These are phyloP conservation scores for Colletotrichum viniferum DNA, from an alignment of 2,329 filamentous ascomycete genomes.

Conservation along the genomic window DNA sequence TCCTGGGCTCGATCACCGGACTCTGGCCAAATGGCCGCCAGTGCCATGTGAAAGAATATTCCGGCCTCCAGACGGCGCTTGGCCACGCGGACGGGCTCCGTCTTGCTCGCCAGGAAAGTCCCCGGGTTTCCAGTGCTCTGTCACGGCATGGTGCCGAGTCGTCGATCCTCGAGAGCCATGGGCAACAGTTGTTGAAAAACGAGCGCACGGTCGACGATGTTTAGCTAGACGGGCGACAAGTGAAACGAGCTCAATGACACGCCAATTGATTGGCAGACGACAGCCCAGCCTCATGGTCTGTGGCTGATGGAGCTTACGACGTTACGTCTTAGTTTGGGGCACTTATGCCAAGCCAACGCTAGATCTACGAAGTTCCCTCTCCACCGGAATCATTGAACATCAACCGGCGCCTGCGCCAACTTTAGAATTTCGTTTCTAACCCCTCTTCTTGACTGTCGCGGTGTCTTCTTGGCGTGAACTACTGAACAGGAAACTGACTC, in stretches of 20 bases:
- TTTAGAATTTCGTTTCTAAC: not conserved
- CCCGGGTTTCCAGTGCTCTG: not conserved
- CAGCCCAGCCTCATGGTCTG: not conserved
- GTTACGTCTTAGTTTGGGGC: not conserved
- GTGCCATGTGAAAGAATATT: not conserved
- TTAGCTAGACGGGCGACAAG: not conserved
- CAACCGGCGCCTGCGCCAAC: not conserved
- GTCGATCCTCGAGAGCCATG: constrained; percentile 12
- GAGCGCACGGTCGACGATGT: not conserved
- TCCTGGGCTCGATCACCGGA: not conserved
- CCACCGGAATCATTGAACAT: not conserved
- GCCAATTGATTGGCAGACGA: not conserved
- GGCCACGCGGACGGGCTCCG: not conserved
- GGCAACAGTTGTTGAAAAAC: not conserved
- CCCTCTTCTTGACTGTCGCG: constrained; percentile 13
- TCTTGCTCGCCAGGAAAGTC: not conserved
- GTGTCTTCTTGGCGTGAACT: not conserved
- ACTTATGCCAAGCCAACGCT: not conserved
- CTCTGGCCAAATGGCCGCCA: not conserved
- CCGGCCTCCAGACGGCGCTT: not conserved
- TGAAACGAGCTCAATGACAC: constrained; percentile 3
- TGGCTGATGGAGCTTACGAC: not conserved
- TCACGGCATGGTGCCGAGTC: constrained; percentile 1
- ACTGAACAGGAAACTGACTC: not conserved
- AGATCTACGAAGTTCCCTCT: not conserved